phyloP scores from a whole-genome alignment of 805 yeast species.

The Starmerella apis region DNA sequence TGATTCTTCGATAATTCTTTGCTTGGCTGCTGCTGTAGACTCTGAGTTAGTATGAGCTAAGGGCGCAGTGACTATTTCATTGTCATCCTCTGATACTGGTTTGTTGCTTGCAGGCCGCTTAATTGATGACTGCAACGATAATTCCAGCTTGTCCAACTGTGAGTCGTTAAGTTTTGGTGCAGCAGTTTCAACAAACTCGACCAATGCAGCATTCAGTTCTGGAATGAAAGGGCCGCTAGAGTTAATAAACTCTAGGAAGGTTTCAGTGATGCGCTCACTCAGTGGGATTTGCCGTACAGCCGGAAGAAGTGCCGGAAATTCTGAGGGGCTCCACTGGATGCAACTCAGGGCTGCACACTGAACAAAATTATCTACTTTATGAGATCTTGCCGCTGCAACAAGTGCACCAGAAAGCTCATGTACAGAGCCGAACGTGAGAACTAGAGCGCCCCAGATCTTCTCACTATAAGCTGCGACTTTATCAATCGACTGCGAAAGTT shows the following conservation, averaged over 20 bases:
- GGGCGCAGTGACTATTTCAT: not conserved
- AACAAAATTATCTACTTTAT: constrained; percentile 36
- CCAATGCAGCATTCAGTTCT: constrained; percentile 10
- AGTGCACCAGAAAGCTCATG: constrained; percentile 19
- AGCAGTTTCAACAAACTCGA: constrained; percentile 14
- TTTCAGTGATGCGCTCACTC: not conserved
- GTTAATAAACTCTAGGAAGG: constrained; percentile 2
- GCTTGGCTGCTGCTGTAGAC: not conserved
- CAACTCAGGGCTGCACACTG: not conserved
- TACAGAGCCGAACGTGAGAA: constrained; percentile 21
- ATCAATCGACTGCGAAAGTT: constrained; percentile 26
- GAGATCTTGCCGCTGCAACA: constrained; percentile 23
- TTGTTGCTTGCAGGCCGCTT: constrained; percentile 17
- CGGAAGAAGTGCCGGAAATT: constrained; percentile 20
- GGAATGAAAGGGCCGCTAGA: constrained; percentile 15
- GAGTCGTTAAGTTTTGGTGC: constrained; percentile 4
- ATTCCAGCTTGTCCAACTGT: constrained; percentile 43
- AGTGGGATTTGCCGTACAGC: constrained; percentile 1
- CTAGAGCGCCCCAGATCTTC: constrained; percentile 15
- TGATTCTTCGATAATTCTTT: constrained; percentile 16
- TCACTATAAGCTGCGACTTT: constrained; percentile 21
- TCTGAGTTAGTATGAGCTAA: not conserved
- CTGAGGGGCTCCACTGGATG: constrained; percentile 32
- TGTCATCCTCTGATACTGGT: not conserved
- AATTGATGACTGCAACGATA: constrained; percentile 58